These are phyloP conservation scores for Mortierella hygrophila DNA, from an alignment of 192 early-diverging fungal genomes.

Conservation along the genomic window DNA sequence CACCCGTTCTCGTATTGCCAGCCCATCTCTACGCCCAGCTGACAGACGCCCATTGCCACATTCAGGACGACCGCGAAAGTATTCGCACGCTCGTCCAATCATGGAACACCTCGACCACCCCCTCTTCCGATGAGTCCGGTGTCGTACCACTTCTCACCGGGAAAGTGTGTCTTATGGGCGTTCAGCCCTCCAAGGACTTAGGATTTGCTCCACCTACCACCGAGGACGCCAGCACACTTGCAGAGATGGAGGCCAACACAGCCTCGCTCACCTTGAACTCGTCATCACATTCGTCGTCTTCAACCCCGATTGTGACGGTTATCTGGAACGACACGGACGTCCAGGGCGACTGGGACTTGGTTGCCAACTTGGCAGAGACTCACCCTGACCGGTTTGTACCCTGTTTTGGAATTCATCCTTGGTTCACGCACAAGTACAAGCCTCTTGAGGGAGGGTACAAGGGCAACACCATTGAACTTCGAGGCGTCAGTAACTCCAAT, in stretches of 20 bases:
- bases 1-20: slow-evolving; percentile 10
- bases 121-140: not conserved
- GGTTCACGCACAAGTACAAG: slow-evolving; percentile 53
- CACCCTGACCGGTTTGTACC: slow-evolving; percentile 54
- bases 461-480: slow-evolving; percentile 17
- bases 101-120: slow-evolving; percentile 7
- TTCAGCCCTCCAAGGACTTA: slow-evolving; percentile 49
- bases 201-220: not conserved
- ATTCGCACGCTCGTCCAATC: slow-evolving; percentile 36
- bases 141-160: slow-evolving; percentile 17
- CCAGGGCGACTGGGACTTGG: slow-evolving; percentile 58
- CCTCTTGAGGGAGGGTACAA: slow-evolving; percentile 7
- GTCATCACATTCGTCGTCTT: not conserved
- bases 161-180: slow-evolving; percentile 59
- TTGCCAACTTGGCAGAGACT: slow-evolving; percentile 41
- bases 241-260: not conserved
- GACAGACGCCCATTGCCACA: slow-evolving; percentile 58
- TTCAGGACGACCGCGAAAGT: slow-evolving; percentile 55
- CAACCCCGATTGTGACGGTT: slow-evolving; percentile 33
- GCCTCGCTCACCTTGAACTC: slow-evolving; percentile 19
- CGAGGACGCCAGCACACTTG: not conserved
- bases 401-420: slow-evolving; percentile 58
- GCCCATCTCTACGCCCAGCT: slow-evolving; percentile 20
- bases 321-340: slow-evolving; percentile 49
- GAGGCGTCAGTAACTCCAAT: slow-evolving; percentile 5